Conservation (phyloP, 768 basidiomycete genomes). For the Phylloporus scabripes region DNA sequence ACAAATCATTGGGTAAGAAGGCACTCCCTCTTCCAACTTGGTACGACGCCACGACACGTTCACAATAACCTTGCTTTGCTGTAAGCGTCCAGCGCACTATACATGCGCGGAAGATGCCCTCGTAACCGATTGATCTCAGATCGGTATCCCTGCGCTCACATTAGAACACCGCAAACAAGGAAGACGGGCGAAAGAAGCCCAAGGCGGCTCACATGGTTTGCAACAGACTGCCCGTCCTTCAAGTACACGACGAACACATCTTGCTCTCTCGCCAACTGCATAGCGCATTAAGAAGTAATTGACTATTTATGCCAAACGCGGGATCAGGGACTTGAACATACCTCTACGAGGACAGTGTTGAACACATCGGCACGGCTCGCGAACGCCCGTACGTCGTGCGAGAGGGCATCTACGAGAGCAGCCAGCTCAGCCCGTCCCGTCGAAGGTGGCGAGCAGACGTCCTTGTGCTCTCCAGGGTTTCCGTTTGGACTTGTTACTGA, state of each 20-base stretch:
- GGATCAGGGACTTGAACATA: not conserved
- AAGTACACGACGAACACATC: slow-evolving; percentile 15
- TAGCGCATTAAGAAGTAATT: too few species aligned
- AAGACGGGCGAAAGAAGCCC: not conserved
- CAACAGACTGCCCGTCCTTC: slow-evolving; percentile 17
- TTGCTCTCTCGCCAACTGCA: slow-evolving; percentile 15
- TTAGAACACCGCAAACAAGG: not conserved
- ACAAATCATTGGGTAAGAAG: not conserved
- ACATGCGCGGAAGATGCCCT: slow-evolving; percentile 11
- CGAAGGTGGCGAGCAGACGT: not conserved
- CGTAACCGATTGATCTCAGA: slow-evolving; percentile 15
- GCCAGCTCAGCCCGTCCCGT: not conserved
- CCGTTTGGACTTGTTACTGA: not conserved
- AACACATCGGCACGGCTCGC: slow-evolving; percentile 7
- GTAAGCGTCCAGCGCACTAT: slow-evolving; percentile 15
- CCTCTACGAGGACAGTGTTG: slow-evolving; percentile 11
- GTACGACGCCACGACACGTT: not conserved
- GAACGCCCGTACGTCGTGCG: slow-evolving; percentile 11
- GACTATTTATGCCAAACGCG: not conserved
- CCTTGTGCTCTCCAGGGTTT: not conserved
- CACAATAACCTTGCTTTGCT: slow-evolving; percentile 12
- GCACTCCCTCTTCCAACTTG: not conserved
- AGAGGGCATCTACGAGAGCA: not conserved
- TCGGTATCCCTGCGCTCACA: slow-evolving; percentile 7
- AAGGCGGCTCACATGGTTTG: slow-evolving; percentile 2